Conservation (phyloP, 192 early-diverging fungal species). For the Backusella circina region DNA sequence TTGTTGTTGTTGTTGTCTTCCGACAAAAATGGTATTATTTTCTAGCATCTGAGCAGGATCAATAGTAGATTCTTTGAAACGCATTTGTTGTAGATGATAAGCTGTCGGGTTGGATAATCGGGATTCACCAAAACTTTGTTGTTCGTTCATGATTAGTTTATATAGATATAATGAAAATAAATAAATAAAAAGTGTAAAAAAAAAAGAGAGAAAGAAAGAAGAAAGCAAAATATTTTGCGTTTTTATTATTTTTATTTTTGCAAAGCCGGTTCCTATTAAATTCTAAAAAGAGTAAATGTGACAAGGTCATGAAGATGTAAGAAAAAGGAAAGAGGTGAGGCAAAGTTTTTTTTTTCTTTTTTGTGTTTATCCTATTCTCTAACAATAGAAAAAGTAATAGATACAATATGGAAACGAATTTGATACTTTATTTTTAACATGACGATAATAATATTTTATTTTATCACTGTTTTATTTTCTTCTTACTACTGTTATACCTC, state of each 20-base stretch:
- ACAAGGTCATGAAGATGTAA: background rate
- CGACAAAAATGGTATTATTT: background rate
- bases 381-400: background rate
- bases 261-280: background rate
- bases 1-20: constrained; percentile 14
- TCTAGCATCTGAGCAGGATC: constrained; percentile 18
- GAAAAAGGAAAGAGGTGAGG: background rate
- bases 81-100: constrained; percentile 30
- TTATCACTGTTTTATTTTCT: too few species aligned
- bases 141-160: background rate
- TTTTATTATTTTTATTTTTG: background rate
- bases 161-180: background rate
- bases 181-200: constrained; percentile 4
- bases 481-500: too few species aligned
- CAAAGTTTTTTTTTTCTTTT: background rate
- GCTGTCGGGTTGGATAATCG: constrained; percentile 17
- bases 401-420: background rate
- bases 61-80: constrained; percentile 8
- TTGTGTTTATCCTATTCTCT: constrained; percentile 1
- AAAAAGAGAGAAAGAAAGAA: background rate
- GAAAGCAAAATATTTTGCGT: background rate
- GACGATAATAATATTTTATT: background rate
- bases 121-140: background rate
- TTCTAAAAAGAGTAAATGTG: constrained; percentile 3
- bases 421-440: background rate